Percentiles rank a stretch among this genome's conserved stretches.
These are phyloP conservation scores for Fusarium sp. DNA, from an alignment of 2,329 filamentous ascomycete genomes.

Conservation along the genomic window DNA sequence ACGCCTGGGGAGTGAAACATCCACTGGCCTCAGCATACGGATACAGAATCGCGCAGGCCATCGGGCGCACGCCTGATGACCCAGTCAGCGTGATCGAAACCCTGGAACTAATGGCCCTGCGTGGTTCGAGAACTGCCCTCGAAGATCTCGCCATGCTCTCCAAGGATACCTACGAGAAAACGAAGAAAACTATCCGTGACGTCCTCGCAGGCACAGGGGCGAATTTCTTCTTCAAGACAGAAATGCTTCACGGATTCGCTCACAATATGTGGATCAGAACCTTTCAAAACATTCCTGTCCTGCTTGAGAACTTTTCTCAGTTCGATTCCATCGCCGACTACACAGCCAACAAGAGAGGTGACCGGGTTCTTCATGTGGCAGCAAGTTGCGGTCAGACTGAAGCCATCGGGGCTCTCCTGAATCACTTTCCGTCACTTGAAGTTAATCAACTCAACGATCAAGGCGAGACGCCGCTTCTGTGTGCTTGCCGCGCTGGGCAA, in stretches of 20 bases:
- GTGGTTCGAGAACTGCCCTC: background rate
- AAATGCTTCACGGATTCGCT: background rate
- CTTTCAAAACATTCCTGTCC: background rate
- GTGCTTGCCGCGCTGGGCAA: background rate
- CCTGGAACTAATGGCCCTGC: background rate
- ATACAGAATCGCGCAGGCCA: background rate
- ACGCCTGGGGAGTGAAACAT: background rate
- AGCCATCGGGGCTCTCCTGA: background rate
- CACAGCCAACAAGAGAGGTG: background rate
- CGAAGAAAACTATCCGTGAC: background rate
- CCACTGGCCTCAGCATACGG: background rate
- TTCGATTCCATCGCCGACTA: background rate
- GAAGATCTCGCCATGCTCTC: background rate
- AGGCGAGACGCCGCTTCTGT: background rate
- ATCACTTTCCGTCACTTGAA: background rate
- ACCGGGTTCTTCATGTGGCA: background rate
- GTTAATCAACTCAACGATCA: background rate
- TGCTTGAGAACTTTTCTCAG: background rate
- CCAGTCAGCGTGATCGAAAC: background rate
- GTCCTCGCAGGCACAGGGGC: background rate
- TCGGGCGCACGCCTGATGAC: background rate
- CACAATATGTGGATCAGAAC: background rate
- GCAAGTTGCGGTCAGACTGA: background rate
- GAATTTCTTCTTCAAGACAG: background rate
- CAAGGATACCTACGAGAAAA: background rate